A percentile compares a stretch with the other conserved stretches of the same genome.
Evolutionary conservation across 306 rosid species (phyloP).

Genomic region (Psophocarpus tetragonolobus): DNA sequence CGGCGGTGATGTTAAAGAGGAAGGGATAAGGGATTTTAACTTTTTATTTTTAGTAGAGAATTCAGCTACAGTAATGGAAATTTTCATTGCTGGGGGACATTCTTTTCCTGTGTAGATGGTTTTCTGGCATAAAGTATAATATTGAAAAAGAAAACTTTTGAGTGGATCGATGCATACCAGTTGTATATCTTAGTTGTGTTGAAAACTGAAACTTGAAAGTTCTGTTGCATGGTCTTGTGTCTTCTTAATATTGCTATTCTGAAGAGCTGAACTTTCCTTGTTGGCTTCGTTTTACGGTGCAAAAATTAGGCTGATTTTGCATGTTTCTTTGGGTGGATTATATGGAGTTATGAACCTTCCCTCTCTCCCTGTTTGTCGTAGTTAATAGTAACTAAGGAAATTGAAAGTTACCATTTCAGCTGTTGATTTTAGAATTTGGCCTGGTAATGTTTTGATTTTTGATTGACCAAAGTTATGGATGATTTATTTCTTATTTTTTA

Average conservation of each 20-base stretch:
- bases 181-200: not conserved
- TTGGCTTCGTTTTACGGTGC: not conserved
- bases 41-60: slow-evolving; percentile 11
- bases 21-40: not conserved
- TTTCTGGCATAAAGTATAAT: not conserved
- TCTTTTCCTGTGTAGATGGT: slow-evolving; percentile 12
- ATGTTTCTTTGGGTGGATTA: too few species aligned
- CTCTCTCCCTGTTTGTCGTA: not conserved
- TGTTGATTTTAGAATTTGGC: not conserved
- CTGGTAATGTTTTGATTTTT: too few species aligned
- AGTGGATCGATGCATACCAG: slow-evolving; percentile 9
- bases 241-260: not conserved
- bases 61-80: slow-evolving; percentile 9
- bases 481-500: not conserved
- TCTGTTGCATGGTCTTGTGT: not conserved
- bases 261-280: slow-evolving; percentile 3
- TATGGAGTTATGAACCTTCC: not conserved
- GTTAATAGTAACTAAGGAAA: not conserved
- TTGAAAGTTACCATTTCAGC: not conserved
- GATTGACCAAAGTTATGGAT: not conserved
- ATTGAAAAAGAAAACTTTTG: not conserved
- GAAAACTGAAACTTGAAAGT: not conserved
- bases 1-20: not conserved
- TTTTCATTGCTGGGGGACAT: slow-evolving; percentile 4
- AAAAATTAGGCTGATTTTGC: not conserved